Evolutionary conservation across 2,329 filamentous ascomycete species (phyloP).

Genomic region (Botryotinia convoluta): DNA sequence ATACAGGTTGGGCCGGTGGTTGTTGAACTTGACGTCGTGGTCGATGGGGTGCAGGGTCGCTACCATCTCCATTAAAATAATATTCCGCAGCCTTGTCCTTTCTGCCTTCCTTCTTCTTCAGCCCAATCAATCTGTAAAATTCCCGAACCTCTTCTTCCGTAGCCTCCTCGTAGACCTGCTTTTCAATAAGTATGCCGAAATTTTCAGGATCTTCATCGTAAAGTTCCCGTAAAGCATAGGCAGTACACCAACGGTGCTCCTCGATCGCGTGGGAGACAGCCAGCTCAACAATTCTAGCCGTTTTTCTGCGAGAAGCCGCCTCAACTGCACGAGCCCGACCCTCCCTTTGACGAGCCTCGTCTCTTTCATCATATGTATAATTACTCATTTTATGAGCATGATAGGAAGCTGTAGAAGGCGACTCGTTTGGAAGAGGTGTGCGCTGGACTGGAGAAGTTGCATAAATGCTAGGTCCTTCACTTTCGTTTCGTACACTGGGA

Average conservation of each 20-base stretch:
- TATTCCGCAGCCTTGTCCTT: slow-evolving; percentile 51
- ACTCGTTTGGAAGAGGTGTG: slow-evolving; percentile 11
- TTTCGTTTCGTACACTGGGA: slow-evolving; percentile 15
- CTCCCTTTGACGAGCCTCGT: slow-evolving; percentile 22
- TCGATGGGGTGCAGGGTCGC: slow-evolving; percentile 28
- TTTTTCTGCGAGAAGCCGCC: slow-evolving; percentile 35
- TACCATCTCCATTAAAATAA: slow-evolving; percentile 48
- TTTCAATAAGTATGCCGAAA: slow-evolving; percentile 54
- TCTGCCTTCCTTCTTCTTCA: slow-evolving; percentile 57
- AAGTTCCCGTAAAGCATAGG: slow-evolving; percentile 58
- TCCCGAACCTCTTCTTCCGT: slow-evolving; percentile 50
- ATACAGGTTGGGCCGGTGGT: background rate
- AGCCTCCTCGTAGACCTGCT: slow-evolving; percentile 55
- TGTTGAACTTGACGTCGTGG: slow-evolving; percentile 18
- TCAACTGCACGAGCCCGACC: slow-evolving; percentile 23
- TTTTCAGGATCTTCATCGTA: slow-evolving; percentile 57
- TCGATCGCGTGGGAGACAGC: slow-evolving; percentile 59
- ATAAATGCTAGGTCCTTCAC: slow-evolving; percentile 16
- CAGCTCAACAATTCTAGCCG: slow-evolving; percentile 52
- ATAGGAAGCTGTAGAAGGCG: slow-evolving; percentile 17
- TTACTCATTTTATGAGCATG: slow-evolving; percentile 10
- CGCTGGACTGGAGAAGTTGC: slow-evolving; percentile 10
- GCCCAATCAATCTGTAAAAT: slow-evolving; percentile 51
- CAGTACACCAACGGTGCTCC: slow-evolving; percentile 58
- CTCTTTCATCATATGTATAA: slow-evolving; percentile 17